Conservation (phyloP, 169 alveolate species). For the Plasmodium cynomolgi region DNA sequence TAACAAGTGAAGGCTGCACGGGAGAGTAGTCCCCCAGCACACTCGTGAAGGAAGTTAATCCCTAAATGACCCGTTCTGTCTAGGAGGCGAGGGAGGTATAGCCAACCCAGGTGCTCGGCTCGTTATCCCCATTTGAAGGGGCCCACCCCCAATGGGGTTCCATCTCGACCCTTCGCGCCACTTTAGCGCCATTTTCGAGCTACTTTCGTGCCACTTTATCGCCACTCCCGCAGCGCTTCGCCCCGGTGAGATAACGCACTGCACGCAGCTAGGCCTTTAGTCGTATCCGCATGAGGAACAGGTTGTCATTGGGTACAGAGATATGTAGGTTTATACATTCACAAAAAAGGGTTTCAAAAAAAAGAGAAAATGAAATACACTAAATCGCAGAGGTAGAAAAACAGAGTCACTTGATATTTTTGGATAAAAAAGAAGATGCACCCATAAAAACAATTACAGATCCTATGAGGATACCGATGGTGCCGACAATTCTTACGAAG, state of each 20-base stretch:
- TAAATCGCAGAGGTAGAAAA: not conserved
- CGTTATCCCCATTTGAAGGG: not conserved
- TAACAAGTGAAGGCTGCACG: not conserved
- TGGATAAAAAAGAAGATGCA: slow-evolving; percentile 41
- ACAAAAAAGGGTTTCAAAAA: not conserved
- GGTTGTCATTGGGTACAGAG: not conserved
- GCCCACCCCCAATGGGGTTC: not conserved
- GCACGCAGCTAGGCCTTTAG: not conserved
- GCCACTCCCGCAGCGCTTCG: not conserved
- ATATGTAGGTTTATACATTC: not conserved
- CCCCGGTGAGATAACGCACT: not conserved
- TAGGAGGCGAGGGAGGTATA: not conserved
- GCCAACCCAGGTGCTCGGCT: not conserved
- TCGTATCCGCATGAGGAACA: not conserved
- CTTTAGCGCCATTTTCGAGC: not conserved
- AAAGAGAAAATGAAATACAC: slow-evolving; percentile 2
- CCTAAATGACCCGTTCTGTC: not conserved
- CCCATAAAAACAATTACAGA: slow-evolving; percentile 65
- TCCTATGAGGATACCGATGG: slow-evolving; percentile 87
- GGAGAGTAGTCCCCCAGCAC: not conserved
- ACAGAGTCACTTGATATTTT: slow-evolving; percentile 22
- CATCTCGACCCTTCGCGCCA: not conserved
- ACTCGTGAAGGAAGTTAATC: not conserved
- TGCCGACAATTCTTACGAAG: slow-evolving; percentile 88
- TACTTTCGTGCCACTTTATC: not conserved